Base-by-base conservation (phyloP, 345 rosid species). In the Pistacia integerrima region DNA sequence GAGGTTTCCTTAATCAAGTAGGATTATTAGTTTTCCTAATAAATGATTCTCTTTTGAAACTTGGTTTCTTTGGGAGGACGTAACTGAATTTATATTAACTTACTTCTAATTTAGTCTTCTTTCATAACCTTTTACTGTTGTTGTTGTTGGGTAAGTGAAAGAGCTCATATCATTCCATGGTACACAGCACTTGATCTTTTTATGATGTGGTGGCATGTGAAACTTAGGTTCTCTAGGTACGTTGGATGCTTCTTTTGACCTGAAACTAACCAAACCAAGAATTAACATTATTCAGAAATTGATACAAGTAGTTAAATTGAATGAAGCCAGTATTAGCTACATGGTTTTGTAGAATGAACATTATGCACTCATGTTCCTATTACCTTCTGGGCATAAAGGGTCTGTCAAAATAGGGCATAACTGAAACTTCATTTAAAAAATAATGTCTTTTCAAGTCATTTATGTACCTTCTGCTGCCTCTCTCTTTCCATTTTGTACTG, bases 311-410 rank as follows among this genome's bases (percentile, higher is more conserved):
- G 46, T 6, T 38, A 38, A 38, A 38, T 2, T 6, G 9, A 41
- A 41, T 41, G 8, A 41, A 41, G 9, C 46, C 46, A 7, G 46
- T 41, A 6, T 25, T 28, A 54, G 3, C 71, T 17, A 11, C 58
- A 60, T 9, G 16, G 30, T 18, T 44, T 8, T 10, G 46, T 41
- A 41, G 9, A 41, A 41, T 41, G 44, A 41, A 41, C 46, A 41
- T 41, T 41, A 41, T 5, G 46, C 46, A 41, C 46, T 41, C 12
- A 22, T 46, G 18, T 54, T 14, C 8, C 20, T 59, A 41, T 77
- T 83, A 92, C 99, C 99, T 91, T 82, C 87, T 92, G 49, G 99
- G 99, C 48, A 94, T 75, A 83, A 96, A 96, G 22, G 99, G 98
- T 81, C 93, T 82, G 84, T 96, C 98, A 35, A 96, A 96, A 82